Conservation (phyloP, 495 filamentous ascomycete species). For the Xylaria castorea region DNA sequence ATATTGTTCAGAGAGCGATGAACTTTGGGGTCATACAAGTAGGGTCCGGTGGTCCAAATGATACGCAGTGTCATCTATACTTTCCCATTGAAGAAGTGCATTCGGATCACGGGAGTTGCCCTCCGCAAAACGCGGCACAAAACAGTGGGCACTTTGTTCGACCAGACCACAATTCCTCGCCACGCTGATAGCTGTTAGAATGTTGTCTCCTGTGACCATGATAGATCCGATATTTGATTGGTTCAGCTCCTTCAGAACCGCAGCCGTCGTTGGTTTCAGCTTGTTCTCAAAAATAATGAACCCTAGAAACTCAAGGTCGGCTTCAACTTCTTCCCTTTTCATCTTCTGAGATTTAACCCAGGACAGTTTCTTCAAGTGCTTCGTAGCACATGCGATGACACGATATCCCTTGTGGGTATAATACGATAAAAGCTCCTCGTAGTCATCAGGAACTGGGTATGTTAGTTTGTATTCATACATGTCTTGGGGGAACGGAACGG, state of each 20-base stretch:
- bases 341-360: slow-evolving; percentile 96
- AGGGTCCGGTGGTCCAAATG: slow-evolving; percentile 79
- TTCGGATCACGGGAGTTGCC: slow-evolving; percentile 71
- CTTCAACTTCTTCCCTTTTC: slow-evolving; percentile 83
- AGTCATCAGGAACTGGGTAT: slow-evolving; percentile 79
- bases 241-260: slow-evolving; percentile 81
- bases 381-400: slow-evolving; percentile 96
- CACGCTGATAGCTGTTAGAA: slow-evolving; percentile 95
- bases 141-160: slow-evolving; percentile 81
- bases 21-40: slow-evolving; percentile 51
- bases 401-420: slow-evolving; percentile 96
- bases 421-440: slow-evolving; percentile 82
- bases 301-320: slow-evolving; percentile 81
- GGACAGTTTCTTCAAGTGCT: slow-evolving; percentile 81
- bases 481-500: background rate
- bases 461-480: background rate
- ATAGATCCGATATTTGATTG: slow-evolving; percentile 85
- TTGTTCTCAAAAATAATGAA: slow-evolving; percentile 99
- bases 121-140: slow-evolving; percentile 86
- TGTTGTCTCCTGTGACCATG: slow-evolving; percentile 99
- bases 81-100: slow-evolving; percentile 83
- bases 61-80: slow-evolving; percentile 80
- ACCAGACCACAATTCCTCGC: slow-evolving; percentile 91
- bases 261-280: slow-evolving; percentile 81
- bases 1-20: background rate